Base-by-base conservation (phyloP, 345 rosid species). In the Firmiana major region DNA sequence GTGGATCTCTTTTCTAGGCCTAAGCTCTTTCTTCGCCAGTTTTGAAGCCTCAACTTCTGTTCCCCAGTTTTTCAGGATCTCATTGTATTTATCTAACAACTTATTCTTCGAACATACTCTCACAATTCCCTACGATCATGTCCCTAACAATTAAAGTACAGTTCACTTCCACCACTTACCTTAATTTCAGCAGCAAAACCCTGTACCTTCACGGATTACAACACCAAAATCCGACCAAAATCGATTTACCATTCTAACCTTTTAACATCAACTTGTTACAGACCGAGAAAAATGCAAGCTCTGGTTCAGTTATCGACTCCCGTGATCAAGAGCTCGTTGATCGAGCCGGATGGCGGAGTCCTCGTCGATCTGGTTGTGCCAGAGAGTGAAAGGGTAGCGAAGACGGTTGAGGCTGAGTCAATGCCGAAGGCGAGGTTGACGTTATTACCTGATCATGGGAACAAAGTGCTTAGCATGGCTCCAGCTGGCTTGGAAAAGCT, bases 401-500 rank as follows among this genome's bases (percentile, higher is more conserved):
- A 84, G 85, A 83, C 83, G 26, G 42, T 28, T 15, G 97, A 94
- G 77, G 89, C 97, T 1, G 92, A 85, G 60, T 57, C 88, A 62
- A 79, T 93, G 90, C 93, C 93, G 26, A 87, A 77, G 83, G 97
- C 88, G 79, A 78, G 71, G 80, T 83, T 96, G 71, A 88, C 9
- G n/a, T n/a, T n/a, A n/a, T n/a, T n/a, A n/a, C 98, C 98, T 75
- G 97, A 94, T 81, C 98, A 96, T 74, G 99, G 99, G 58, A 94
- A 92, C 83, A 92, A 91, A 88, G 98, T 91, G 69, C 83, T 96
- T 22, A 92, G 97, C 90, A 94, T 96, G 98, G 99, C 99, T 71
- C 99, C 90, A n/a, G n/a, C n/a, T 54, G 97, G 99, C 75, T 89
- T 96, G 60, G 98, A 96, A 87, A 93, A 94, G 86, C 89, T 96